Base-by-base conservation (phyloP, 2,329 filamentous ascomycete genomes). In the Pyricularia grisea region DNA sequence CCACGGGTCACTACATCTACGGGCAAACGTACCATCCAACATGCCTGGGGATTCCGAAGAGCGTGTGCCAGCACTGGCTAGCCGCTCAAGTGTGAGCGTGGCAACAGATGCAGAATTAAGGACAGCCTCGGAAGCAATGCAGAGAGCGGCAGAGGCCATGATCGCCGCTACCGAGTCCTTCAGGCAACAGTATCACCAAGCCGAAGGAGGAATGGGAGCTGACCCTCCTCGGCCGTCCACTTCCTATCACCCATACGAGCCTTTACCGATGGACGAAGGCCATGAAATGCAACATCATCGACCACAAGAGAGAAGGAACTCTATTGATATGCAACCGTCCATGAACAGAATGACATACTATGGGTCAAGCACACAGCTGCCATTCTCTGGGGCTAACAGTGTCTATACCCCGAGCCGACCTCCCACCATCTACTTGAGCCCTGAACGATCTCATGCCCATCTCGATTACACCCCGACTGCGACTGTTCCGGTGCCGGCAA, bases 121-220 rank as follows among this genome's bases (percentile, higher is more conserved):
- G 42, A 71, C 66, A 28, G 75, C 74, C 27, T 74, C 75, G 7
- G 75, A 76, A 63, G 75, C 75, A 17, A 75, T 77, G 74, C 72
- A 76, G 70, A 71, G 71, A 23, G 76, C 76, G 9, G 75, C 75
- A 55, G 72, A 76, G 58, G 75, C 74, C 65, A 76, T 77, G 74
- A 71, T 73, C 2, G 73, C 73, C 23, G 75, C 74, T 28, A 76
- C 75, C 3, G 74, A 75, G 65, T 74, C 75, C 9, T 75, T 76
- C 63, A 70, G 72, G 36, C 68, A 67, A 17, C 74, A 75, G 71
- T 73, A 73, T 42, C 28, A 27, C 5, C n/a, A 61, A 30, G 50
- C 70, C 71, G 17, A 69, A 72, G 23, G 64, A 71, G 1, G 69
- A 70, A 11, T 14, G 20, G 12, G 31, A n/a, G 14, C n/a, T 11